Percentiles rank a stretch among this genome's conserved stretches.
Conservation (phyloP, 768 basidiomycete species). For the Collybia sordida region DNA sequence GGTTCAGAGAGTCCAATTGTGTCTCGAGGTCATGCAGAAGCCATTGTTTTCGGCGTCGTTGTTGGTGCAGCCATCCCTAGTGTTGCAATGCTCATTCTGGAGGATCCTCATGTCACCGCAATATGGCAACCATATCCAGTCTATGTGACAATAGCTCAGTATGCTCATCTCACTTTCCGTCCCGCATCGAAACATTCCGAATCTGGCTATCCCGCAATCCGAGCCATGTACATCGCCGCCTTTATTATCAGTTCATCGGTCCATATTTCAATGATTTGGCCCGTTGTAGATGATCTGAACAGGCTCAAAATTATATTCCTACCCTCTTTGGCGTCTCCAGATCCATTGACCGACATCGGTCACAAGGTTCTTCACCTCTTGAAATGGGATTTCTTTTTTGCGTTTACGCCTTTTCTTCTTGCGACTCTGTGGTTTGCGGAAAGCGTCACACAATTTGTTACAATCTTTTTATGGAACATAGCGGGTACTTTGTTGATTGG, state of each 20-base stretch:
- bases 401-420: conserved; percentile 36
- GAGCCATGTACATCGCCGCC: conserved; percentile 33
- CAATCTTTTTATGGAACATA: conserved; percentile 41
- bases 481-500: conserved; percentile 43
- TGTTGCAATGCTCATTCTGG: conserved; percentile 39
- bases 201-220: conserved; percentile 37
- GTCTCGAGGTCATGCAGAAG: conserved; percentile 48
- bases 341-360: conserved; percentile 19
- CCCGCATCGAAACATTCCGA: conserved; percentile 26
- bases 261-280: conserved; percentile 41
- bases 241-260: conserved; percentile 43
- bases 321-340: conserved; percentile 31
- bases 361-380: conserved; percentile 39
- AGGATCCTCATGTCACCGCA: conserved; percentile 43
- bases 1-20: conserved; percentile 20
- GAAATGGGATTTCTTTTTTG: conserved; percentile 51
- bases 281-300: conserved; percentile 27
- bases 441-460: conserved; percentile 25
- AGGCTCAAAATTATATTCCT: conserved; percentile 32
- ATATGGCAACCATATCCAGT: conserved; percentile 56
- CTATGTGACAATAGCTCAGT: conserved; percentile 40
- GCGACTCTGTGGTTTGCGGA: conserved; percentile 50
- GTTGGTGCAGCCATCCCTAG: conserved; percentile 48
- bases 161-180: conserved; percentile 38
- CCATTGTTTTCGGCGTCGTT: conserved; percentile 47